These are phyloP conservation scores for Paramecium biaurelia DNA, from an alignment of 73 alveolate species.

Conservation along the genomic window DNA sequence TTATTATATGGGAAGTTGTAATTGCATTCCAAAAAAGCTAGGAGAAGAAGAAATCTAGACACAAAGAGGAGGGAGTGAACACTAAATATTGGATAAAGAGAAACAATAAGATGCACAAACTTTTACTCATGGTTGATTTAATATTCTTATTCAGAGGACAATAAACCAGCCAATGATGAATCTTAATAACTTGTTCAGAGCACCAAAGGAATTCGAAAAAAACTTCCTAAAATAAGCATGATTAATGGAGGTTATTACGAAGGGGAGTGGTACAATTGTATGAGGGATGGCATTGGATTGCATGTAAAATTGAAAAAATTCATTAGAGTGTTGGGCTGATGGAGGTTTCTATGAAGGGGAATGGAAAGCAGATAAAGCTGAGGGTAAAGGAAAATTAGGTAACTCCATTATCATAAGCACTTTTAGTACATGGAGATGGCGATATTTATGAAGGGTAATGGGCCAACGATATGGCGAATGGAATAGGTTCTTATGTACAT, in stretches of 20 bases:
- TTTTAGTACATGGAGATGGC: slow-evolving; percentile 70
- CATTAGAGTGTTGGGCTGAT: slow-evolving; percentile 26
- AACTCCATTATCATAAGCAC: not conserved
- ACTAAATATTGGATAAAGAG: not conserved
- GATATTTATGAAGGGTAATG: slow-evolving; percentile 72
- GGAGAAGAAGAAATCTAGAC: not conserved
- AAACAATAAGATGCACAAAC: not conserved
- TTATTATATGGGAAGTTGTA: slow-evolving; percentile 34
- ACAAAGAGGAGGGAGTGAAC: not conserved
- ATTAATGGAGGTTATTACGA: slow-evolving; percentile 28
- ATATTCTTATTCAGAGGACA: slow-evolving; percentile 13
- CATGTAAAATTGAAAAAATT: not conserved
- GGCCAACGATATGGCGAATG: slow-evolving; percentile 76
- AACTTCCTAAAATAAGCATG: slow-evolving; percentile 6
- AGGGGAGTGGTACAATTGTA: slow-evolving; percentile 45
- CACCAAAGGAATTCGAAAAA: not conserved
- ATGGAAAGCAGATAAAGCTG: slow-evolving; percentile 38
- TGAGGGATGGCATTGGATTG: slow-evolving; percentile 31
- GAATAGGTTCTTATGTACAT: slow-evolving; percentile 73
- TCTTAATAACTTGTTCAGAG: not conserved
- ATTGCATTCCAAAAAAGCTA: slow-evolving; percentile 26
- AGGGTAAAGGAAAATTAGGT: slow-evolving; percentile 63
- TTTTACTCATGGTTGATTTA: not conserved
- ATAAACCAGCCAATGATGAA: slow-evolving; percentile 49
- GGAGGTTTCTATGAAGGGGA: slow-evolving; percentile 58